phyloP scores from a whole-genome alignment of 768 basidiomycete genomes.

The Melanogaster broomeanus region DNA sequence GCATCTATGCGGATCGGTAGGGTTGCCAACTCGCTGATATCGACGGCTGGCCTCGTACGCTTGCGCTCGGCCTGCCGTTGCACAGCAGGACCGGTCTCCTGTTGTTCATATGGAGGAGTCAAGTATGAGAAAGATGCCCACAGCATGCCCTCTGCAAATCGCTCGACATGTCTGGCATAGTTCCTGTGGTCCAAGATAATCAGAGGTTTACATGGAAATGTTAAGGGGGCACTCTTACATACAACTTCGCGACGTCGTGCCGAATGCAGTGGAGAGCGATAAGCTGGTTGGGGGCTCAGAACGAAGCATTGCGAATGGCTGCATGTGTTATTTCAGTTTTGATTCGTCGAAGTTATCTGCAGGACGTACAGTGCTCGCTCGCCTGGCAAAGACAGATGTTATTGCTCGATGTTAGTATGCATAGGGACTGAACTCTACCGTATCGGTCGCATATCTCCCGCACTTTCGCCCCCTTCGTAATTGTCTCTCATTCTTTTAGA shows the following conservation, averaged over 20 bases:
- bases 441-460: not conserved
- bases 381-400: not conserved
- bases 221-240: conserved; percentile 1
- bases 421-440: not conserved
- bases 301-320: conserved; percentile 3
- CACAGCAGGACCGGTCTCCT: not conserved
- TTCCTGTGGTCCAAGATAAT: conserved; percentile 2
- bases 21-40: not conserved
- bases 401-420: not conserved
- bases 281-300: not conserved
- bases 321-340: not conserved
- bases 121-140: not conserved
- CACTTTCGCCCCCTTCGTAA: not conserved
- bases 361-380: conserved; percentile 8
- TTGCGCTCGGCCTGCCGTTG: not conserved
- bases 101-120: not conserved
- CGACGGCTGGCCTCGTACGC: not conserved
- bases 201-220: not conserved
- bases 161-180: conserved; percentile 6
- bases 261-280: conserved; percentile 6
- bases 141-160: not conserved
- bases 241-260: conserved; percentile 1
- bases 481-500: not conserved
- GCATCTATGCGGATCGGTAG: not conserved
- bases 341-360: not conserved